Base-by-base conservation (phyloP, 139 green algal genomes). In the Spirogloea muscicola region DNA sequence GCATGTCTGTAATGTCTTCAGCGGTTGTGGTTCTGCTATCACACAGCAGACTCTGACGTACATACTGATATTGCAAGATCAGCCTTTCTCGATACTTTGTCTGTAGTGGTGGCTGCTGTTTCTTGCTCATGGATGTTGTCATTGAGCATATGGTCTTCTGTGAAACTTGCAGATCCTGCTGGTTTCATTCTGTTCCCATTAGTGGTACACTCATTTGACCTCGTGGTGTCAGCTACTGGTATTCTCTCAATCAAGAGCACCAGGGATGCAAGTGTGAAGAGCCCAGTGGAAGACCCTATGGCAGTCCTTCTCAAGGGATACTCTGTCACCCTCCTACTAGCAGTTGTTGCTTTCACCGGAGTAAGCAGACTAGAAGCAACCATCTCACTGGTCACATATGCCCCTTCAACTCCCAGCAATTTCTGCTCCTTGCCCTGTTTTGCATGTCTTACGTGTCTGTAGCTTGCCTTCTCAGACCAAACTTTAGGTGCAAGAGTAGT, bases 131-230 rank as follows among this genome's bases (percentile, higher is more conserved):
- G 21, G 46, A 21, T 21, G 46, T 21, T 55, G 21, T 55, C 21
- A 21, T 21, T 55, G 21, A 31, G 46, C 46, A 21, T 31, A 21
- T 55, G 21, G 46, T 31, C 46, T 31, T 31, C 46, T 55, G 46
- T 31, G 46, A 21, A 55, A 55, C 21, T 18, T 64, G 10, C 41
- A 82, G 80, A 87, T 57, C 39, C 83, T 4, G 58, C 58, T 6
- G 86, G 86, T 5, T 91, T 91, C 80, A 87, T 91, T 71, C 59
- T 90, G 25, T 90, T 91, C 58, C 87, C 86, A 0, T 58, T 91
- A 16, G 87, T 91, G n/a, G 69, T 91, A 4, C 87, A 91, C 64
- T 80, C 78, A 3, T 52, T 87, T 41, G 86, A 91, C 73, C 68
- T 91, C 43, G 59, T 91, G 9, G 85, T 89, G 16, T 84, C 64